Base-by-base conservation (phyloP, 331 rosid genomes). In the Malus hybrid region DNA sequence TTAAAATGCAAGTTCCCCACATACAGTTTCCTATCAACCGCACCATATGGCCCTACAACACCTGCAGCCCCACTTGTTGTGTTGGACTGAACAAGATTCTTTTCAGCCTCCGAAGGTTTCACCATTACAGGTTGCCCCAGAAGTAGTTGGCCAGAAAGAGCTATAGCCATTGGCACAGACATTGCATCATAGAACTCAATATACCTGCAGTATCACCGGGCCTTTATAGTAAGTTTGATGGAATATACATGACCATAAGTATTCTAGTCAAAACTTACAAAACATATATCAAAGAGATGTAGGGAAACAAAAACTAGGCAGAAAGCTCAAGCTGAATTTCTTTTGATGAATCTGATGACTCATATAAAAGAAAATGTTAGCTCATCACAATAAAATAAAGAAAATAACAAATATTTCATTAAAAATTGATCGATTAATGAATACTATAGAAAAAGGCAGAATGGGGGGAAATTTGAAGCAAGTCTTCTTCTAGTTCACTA, bases 131-230 rank as follows among this genome's bases (percentile, higher is more conserved):
- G 97, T 84, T 94, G 98, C 71, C 98, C 98, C 7, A 90, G 82
- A 82, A 94, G 96, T 66, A 94, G 89, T 77, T 90, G 96, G 68
- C 97, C 98, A 55, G 98, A 91, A 76, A 94, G 89, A 24, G 98
- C 98, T 78, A 94, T 94, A 72, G 97, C 98, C 97, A 94, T 90
- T 39, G 98, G 98, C 86, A 94, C 98, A 68, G 96, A 89, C 98
- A 94, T 90, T 5, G 88, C 96, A 80, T 94, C 98, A 81, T 88
- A 94, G 83, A 94, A 94, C 85, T 94, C 98, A 86, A 94, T 89
- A 81, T 94, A 94, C 92, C 98, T 91, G 93, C 95, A 90, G 80
- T 64, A 85, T 56, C 82, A 84, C 64, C 66, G 66, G 76, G 64
- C 78, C 68, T 80, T 81, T 57, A 76, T 71, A 74, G 76, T 93